Percentiles rank a stretch among this genome's conserved stretches.
These are phyloP conservation scores for Aspergillus fijiensis DNA, from an alignment of 2,329 filamentous ascomycete species.

Conservation along the genomic window DNA sequence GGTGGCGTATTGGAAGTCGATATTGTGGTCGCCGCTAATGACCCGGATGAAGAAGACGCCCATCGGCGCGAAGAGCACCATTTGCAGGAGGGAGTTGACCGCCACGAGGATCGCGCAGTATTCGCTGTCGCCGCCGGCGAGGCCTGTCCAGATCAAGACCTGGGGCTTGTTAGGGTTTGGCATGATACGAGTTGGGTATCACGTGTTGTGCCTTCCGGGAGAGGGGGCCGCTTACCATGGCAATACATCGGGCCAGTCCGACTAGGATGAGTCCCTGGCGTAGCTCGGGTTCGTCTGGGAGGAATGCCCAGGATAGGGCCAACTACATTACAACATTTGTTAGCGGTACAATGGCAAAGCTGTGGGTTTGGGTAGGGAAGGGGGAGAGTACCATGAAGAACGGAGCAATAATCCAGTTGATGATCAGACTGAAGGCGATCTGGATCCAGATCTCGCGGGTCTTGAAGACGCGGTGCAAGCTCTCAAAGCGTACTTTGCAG, in stretches of 20 bases:
- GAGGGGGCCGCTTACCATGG: conserved; percentile 61
- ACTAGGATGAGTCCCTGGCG: conserved; percentile 74
- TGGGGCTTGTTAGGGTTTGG: conserved; percentile 21
- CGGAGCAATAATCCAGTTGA: conserved; percentile 83
- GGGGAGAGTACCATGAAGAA: conserved; percentile 68
- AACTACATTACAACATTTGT: conserved; percentile 40
- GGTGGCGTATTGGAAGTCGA: conserved; percentile 58
- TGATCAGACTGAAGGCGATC: conserved; percentile 68
- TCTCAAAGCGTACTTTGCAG: conserved; percentile 80
- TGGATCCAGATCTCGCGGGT: conserved; percentile 70
- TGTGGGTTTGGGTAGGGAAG: not conserved
- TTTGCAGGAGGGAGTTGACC: conserved; percentile 72
- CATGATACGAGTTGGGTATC: not conserved
- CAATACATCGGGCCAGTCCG: conserved; percentile 80
- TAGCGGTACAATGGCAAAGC: too few species aligned
- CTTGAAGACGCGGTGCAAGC: conserved; percentile 65
- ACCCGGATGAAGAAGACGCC: conserved; percentile 69
- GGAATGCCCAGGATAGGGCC: conserved; percentile 51
- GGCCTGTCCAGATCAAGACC: conserved; percentile 73
- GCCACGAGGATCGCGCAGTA: conserved; percentile 82
- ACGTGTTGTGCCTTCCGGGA: too few species aligned
- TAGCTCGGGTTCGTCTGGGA: conserved; percentile 51
- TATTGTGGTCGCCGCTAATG: conserved; percentile 55
- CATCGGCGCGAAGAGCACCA: conserved; percentile 69
- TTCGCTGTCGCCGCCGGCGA: conserved; percentile 73